Percentiles rank a stretch among this genome's conserved stretches.
These are phyloP conservation scores for Penicillium macrosclerotiorum DNA, from an alignment of 495 filamentous ascomycete genomes.

Conservation along the genomic window DNA sequence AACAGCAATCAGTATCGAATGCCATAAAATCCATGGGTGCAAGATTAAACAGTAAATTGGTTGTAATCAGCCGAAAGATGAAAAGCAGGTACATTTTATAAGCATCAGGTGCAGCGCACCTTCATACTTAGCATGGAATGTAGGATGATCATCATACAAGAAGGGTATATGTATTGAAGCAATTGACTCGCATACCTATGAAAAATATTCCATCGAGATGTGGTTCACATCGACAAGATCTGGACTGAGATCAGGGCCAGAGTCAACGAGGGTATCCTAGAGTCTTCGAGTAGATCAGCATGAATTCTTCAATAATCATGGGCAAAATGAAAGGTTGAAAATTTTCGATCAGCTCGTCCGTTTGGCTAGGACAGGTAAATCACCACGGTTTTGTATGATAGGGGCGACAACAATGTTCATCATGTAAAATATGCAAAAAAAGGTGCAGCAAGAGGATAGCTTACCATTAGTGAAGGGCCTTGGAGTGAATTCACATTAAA, in stretches of 20 bases:
- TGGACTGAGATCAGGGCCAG: neutral
- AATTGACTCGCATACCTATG: slow-evolving; percentile 7
- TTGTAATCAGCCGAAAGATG: slow-evolving; percentile 88
- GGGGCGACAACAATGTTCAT: slow-evolving; percentile 92
- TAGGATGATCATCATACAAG: slow-evolving; percentile 65
- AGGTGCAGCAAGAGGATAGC: slow-evolving; percentile 16
- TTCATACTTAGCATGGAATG: slow-evolving; percentile 95
- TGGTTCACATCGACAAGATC: neutral
- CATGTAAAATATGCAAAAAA: slow-evolving; percentile 47
- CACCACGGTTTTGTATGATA: slow-evolving; percentile 85
- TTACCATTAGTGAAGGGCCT: slow-evolving; percentile 36
- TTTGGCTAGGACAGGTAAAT: slow-evolving; percentile 91
- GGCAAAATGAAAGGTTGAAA: slow-evolving; percentile 14
- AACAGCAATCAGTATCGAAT: slow-evolving; percentile 37
- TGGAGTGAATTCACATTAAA: slow-evolving; percentile 12
- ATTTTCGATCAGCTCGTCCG: slow-evolving; percentile 78
- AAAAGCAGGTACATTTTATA: slow-evolving; percentile 78
- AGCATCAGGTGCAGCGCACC: slow-evolving; percentile 63
- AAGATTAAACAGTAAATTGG: slow-evolving; percentile 10
- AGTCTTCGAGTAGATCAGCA: slow-evolving; percentile 32
- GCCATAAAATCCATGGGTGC: slow-evolving; percentile 22
- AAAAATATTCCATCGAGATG: neutral
- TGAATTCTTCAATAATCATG: slow-evolving; percentile 12
- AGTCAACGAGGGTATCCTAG: neutral
- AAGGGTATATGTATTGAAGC: neutral